These are phyloP conservation scores for Yamadazyma songkhlaensis DNA, from an alignment of 1,139 yeast genomes.

Conservation along the genomic window DNA sequence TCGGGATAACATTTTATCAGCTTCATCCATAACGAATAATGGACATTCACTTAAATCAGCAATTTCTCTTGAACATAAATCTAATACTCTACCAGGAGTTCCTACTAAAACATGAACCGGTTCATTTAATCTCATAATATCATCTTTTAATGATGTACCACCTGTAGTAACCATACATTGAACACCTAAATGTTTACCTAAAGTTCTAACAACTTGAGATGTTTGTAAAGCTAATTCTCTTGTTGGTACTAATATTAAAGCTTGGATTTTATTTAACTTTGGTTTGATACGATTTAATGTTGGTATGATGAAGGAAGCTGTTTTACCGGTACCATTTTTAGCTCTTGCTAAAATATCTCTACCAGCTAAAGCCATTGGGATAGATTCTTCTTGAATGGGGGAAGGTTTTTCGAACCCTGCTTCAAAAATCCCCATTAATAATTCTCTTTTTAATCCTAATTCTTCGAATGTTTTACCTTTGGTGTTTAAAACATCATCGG, in stretches of 20 bases:
- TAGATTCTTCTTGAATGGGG: constrained; percentile 96
- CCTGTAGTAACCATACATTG: constrained; percentile 99
- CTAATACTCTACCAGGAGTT: constrained; percentile 96
- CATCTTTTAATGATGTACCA: constrained; percentile 93
- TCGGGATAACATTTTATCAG: constrained; percentile 91
- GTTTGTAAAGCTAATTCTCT: constrained; percentile 97
- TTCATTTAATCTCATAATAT: constrained; percentile 86
- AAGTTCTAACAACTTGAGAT: constrained; percentile 94
- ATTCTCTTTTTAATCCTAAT: constrained; percentile 84
- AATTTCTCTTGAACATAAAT: constrained; percentile 82
- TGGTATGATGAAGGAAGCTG: constrained; percentile 94
- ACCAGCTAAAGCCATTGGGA: constrained; percentile 93
- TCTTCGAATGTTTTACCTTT: constrained; percentile 93
- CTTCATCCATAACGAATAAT: constrained; percentile 96
- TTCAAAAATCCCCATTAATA: constrained; percentile 97
- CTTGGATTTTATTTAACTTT: constrained; percentile 80
- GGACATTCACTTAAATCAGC: constrained; percentile 89
- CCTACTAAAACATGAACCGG: constrained; percentile 91
- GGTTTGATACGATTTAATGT: constrained; percentile 83
- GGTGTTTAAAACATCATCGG: constrained; percentile 92
- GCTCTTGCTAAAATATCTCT: constrained; percentile 97
- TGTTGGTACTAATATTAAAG: constrained; percentile 86
- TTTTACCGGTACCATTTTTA: constrained; percentile 97
- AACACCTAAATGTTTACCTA: constrained; percentile 89
- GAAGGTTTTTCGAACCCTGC: constrained; percentile 99